These are phyloP conservation scores for Plasmodium yoelii DNA, from an alignment of 169 alveolate genomes.

Conservation along the genomic window DNA sequence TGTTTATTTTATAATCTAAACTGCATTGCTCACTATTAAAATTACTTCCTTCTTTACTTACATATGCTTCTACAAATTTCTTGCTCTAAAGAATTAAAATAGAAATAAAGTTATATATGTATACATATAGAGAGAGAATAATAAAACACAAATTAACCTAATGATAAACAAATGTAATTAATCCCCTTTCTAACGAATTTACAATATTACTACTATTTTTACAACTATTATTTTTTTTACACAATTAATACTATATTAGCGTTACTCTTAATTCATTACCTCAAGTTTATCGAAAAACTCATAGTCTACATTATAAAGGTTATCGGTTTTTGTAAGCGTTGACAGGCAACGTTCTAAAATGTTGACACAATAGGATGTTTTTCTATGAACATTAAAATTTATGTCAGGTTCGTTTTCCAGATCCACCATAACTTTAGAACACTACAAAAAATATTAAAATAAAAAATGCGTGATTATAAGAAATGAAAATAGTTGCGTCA, in stretches of 20 bases:
- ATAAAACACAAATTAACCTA: not conserved
- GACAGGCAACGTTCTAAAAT: slow-evolving; percentile 65
- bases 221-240: too few species aligned
- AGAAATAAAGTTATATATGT: not conserved
- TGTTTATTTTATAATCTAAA: slow-evolving; percentile 25
- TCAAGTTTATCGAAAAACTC: slow-evolving; percentile 66
- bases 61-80: slow-evolving; percentile 74
- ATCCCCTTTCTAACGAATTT: too few species aligned
- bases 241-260: not conserved
- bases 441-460: slow-evolving; percentile 22
- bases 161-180: not conserved
- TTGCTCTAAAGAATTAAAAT: slow-evolving; percentile 24
- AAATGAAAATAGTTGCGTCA: too few species aligned
- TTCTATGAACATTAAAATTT: slow-evolving; percentile 67
- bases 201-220: too few species aligned
- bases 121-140: not conserved
- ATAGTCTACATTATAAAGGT: slow-evolving; percentile 68
- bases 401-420: slow-evolving; percentile 48
- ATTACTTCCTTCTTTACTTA: slow-evolving; percentile 47
- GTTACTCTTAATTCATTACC: slow-evolving; percentile 8
- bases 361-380: slow-evolving; percentile 43
- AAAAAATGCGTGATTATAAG: not conserved
- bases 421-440: slow-evolving; percentile 62
- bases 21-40: slow-evolving; percentile 26
- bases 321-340: slow-evolving; percentile 63